phyloP scores from a whole-genome alignment of 1,139 yeast species.

The Blastobotrys arbuscula region DNA sequence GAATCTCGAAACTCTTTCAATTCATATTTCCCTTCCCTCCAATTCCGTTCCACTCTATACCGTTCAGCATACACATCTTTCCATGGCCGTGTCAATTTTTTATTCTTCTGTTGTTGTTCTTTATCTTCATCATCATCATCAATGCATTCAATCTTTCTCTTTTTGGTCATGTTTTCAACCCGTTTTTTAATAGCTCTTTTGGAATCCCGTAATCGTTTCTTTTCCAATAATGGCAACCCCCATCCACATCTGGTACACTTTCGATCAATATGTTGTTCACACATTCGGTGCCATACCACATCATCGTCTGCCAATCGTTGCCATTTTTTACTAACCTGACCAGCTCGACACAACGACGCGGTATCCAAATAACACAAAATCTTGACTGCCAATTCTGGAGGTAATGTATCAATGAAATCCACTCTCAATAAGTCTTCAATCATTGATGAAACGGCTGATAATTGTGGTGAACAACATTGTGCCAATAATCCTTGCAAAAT shows the following conservation, averaged over 20 bases:
- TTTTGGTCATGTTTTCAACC: constrained; percentile 14
- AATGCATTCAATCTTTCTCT: constrained; percentile 13
- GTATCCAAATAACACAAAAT: constrained; percentile 87
- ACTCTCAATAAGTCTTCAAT: constrained; percentile 75
- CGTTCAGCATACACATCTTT: constrained; percentile 90
- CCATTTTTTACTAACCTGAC: constrained; percentile 87
- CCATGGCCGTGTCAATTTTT: constrained; percentile 69
- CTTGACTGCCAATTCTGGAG: constrained; percentile 78
- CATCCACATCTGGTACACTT: constrained; percentile 98
- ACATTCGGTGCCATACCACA: constrained; percentile 96
- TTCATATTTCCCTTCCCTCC: constrained; percentile 78
- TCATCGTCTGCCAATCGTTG: constrained; percentile 88
- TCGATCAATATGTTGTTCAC: constrained; percentile 95
- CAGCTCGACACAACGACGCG: constrained; percentile 84
- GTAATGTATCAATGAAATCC: constrained; percentile 80
- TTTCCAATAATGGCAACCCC: constrained; percentile 84
- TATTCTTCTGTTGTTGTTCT: constrained; percentile 14
- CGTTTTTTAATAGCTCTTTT: constrained; percentile 31
- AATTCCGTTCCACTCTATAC: constrained; percentile 82
- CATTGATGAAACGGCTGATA: constrained; percentile 75
- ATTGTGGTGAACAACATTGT: constrained; percentile 93
- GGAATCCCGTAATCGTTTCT: constrained; percentile 33
- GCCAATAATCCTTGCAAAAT: constrained; percentile 78
- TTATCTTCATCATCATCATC: background rate
- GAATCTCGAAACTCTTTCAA: constrained; percentile 64